Base-by-base conservation (phyloP, 805 yeast genomes). In the Teunomyces aglyptinius region DNA sequence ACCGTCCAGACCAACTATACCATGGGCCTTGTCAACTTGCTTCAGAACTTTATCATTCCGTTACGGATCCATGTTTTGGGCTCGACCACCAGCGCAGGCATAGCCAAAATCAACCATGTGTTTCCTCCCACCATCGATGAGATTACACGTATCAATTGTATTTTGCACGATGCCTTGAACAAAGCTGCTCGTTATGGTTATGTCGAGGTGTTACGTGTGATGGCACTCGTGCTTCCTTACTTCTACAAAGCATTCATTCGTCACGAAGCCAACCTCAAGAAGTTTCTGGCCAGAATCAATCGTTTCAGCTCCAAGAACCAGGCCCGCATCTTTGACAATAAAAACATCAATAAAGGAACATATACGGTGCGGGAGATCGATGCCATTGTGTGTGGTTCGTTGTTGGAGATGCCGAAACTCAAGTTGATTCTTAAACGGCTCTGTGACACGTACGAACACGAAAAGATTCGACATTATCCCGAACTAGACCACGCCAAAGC, bases 71-170 rank as follows among this genome's bases (percentile, higher is more conserved):
- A 76, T 47, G 89, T 86, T 0, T 64, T 89, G 28, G 76, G 81
- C 45, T 77, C 77, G 1, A 63, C 82, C 82, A 5, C 70, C 76
- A 3, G 74, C 74, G 60, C 80, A 35, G 82, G 88, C 1, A 82
- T 86, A 2, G 64, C 83, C 1, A 81, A 82, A 53, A 73, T 91
- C 28, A 91, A 92, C 63, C 75, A 82, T 41, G 75, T 89, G 0
- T 90, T 92, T 59, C 97, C 98, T 2, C 97, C 97, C 0, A 92
- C 98, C 0, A 86, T 92, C 15, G 97, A 92, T 65, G 98, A 92
- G 67, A 83, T 92, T 13, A 87, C 96, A 8, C 76, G 97, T 58
- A 84, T 92, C 33, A 91, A 91, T 60, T 88, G 96, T 59, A 82
- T 92, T 4, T 81, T 89, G 48, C 77, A 86, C 50, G 95, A 86